phyloP scores from a whole-genome alignment of 805 yeast genomes.

The Saccharomycopsis malanga region DNA sequence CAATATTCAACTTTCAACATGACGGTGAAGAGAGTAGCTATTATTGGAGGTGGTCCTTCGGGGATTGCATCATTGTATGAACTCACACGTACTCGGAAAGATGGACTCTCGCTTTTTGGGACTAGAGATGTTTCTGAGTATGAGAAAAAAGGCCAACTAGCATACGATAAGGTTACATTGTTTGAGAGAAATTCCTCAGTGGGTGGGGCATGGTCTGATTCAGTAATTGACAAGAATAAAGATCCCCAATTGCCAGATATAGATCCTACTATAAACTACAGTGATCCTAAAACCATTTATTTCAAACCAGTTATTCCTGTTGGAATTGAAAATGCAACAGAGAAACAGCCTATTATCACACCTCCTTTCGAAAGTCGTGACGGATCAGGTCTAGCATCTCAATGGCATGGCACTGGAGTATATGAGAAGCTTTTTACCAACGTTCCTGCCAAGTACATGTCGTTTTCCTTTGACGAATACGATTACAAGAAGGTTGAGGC shows the following conservation, averaged over 20 bases:
- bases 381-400: conserved; percentile 23
- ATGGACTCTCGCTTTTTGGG: conserved; percentile 27
- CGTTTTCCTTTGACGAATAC: conserved; percentile 33
- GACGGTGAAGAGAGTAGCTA: conserved; percentile 28
- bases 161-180: conserved; percentile 33
- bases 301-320: background rate
- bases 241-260: conserved; percentile 22
- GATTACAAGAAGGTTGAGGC: conserved; percentile 23
- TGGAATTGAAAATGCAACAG: background rate
- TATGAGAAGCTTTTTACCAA: conserved; percentile 36
- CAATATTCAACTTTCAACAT: background rate
- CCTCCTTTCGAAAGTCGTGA: background rate
- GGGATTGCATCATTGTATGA: conserved; percentile 34
- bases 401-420: conserved; percentile 36
- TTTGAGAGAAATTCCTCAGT: conserved; percentile 37
- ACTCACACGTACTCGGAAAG: conserved; percentile 27
- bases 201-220: conserved; percentile 41
- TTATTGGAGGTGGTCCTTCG: conserved; percentile 38
- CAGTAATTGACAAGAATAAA: conserved; percentile 16
- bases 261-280: background rate
- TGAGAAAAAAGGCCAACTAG: conserved; percentile 18
- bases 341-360: background rate
- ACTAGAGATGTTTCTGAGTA: background rate
- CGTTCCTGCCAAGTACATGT: conserved; percentile 33
- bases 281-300: background rate